Conservation (phyloP, 345 rosid species). For the Camelina neglecta region DNA sequence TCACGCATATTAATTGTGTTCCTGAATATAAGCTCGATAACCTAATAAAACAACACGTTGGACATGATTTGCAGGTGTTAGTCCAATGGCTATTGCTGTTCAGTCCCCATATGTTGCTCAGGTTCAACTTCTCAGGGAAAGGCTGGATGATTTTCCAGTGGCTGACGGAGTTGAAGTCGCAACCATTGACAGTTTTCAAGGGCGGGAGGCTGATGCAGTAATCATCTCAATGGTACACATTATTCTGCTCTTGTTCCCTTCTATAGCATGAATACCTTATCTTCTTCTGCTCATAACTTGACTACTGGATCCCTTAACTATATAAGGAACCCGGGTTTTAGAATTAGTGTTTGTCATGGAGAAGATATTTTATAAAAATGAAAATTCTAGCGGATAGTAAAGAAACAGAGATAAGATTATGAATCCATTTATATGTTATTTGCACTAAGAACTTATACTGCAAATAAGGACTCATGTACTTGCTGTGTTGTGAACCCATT, state of each 20-base stretch:
- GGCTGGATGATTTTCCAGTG: conserved; percentile 80
- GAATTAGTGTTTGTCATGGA: not conserved
- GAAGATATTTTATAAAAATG: not conserved
- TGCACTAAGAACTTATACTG: not conserved
- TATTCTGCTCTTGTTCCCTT: not conserved
- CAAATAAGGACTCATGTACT: conserved; percentile 6
- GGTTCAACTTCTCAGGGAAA: conserved; percentile 88
- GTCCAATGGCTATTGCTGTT: conserved; percentile 78
- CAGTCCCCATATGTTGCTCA: conserved; percentile 99
- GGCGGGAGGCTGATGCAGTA: conserved; percentile 95
- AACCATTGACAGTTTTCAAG: conserved; percentile 97
- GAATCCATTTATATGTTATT: not conserved
- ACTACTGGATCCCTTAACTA: not conserved
- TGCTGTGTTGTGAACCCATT: not conserved
- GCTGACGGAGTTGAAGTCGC: conserved; percentile 90
- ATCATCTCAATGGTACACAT: conserved; percentile 88
- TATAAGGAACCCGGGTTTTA: not conserved
- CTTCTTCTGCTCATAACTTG: conserved; percentile 21
- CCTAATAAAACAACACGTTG: conserved; percentile 7
- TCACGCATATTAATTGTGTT: not conserved
- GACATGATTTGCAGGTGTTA: conserved; percentile 65
- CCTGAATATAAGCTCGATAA: conserved; percentile 14
- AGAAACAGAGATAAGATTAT: not conserved
- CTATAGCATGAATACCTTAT: not conserved
- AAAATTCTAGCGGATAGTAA: conserved; percentile 2